Base-by-base conservation (phyloP, 208 protist genomes). In the Endotrypanum monterogeii region DNA sequence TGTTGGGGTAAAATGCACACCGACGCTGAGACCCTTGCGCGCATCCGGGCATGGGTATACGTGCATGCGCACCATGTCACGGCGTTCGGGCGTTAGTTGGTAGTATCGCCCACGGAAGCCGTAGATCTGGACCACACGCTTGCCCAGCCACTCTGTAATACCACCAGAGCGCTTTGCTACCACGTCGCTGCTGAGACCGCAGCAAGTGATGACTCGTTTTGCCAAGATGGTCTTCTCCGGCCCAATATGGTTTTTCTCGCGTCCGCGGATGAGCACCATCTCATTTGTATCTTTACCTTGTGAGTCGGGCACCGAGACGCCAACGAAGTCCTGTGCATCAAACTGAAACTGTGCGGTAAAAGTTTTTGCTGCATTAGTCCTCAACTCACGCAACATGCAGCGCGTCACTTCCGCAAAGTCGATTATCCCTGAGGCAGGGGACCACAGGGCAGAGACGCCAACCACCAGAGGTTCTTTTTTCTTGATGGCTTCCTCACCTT, bases 1-100 rank as follows among this genome's bases (percentile, higher is more conserved):
- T 7, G 90, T 97, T 39, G 87, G 93, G 12, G 93, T 95, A 73
- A 97, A 93, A 78, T 97, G 93, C 11, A 97, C 80, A 44, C 93
- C 90, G 0, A 95, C 91, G 71, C 81, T 90, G 44, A 97, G 61
- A 37, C 88, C 93, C 46, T 85, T 88, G 25, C 72, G 67, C 23
- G 7, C 74, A 71, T 91, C 86, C 2, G 90, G 93, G 32, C 81
- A 87, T 23, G 83, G 92, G 76, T 94, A 96, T 48, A 95, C 89
- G 74, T 92, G 86, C 77, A 87, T 86, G 46, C 82, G 84, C 20
- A 94, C 85, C 67, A 96, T 70, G 57, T 86, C 62, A 8, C 80
- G 79, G 44, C 84, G 76, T 56, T 94, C 82, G n/a, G 84, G 87
- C 14, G 66, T 68, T 14, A 95, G 54, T 72, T 95, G 84, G 67